These are phyloP conservation scores for Verticillium klebahnii DNA, from an alignment of 2,329 filamentous ascomycete species.

Conservation along the genomic window DNA sequence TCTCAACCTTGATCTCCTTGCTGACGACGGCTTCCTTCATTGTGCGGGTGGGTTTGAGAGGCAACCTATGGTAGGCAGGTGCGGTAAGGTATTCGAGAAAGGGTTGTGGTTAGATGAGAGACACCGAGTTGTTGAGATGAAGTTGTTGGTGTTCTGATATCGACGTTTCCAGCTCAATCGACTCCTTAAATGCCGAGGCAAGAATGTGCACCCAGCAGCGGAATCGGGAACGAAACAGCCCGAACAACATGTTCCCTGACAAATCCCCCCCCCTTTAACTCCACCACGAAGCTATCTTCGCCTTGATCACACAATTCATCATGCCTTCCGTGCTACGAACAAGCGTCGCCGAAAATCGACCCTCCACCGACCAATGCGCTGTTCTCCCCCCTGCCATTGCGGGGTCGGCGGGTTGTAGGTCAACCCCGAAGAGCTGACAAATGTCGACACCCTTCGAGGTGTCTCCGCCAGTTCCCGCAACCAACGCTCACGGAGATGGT, in stretches of 20 bases:
- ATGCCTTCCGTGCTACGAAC: background rate
- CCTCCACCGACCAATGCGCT: background rate
- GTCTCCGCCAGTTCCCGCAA: too few species aligned
- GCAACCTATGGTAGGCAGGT: background rate
- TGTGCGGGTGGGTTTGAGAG: background rate
- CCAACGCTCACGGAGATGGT: background rate
- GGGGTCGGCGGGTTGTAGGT: background rate
- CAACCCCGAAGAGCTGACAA: background rate
- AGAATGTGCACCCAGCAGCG: background rate
- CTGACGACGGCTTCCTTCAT: conserved; percentile 14
- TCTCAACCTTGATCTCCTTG: conserved; percentile 5
- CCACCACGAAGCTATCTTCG: background rate
- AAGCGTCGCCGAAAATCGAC: background rate
- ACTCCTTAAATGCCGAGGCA: background rate
- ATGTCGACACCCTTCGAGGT: background rate
- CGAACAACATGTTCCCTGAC: background rate
- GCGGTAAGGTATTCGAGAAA: too few species aligned
- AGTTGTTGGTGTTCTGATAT: background rate
- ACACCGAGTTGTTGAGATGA: too few species aligned
- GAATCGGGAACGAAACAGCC: background rate
- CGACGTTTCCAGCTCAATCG: background rate
- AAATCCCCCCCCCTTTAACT: background rate
- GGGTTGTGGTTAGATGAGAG: too few species aligned
- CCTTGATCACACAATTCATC: background rate
- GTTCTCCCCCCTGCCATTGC: background rate